Percentiles rank a stretch among this genome's conserved stretches.
Conservation (phyloP, 345 rosid genomes). For the Moricandia arvensis region DNA sequence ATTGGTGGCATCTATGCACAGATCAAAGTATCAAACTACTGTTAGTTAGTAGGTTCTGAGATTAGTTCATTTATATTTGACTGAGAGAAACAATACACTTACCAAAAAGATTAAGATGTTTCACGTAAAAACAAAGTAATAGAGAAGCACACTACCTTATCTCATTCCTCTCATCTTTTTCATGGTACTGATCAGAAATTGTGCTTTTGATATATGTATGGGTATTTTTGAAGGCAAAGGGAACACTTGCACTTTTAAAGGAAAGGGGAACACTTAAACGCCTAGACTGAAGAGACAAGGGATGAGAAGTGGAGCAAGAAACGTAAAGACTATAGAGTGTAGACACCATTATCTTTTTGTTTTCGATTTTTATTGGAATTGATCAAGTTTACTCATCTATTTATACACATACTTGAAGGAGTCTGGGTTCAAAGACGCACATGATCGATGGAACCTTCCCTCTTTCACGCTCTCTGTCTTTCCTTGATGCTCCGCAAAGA, state of each 20-base stretch:
- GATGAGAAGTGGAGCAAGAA: neutral
- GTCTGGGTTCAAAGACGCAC: neutral
- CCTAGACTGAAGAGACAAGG: neutral
- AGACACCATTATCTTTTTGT: constrained; percentile 1
- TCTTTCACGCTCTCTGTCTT: neutral
- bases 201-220: neutral
- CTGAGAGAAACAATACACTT: neutral
- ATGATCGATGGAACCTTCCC: neutral
- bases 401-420: neutral
- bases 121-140: neutral
- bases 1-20: neutral
- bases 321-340: neutral
- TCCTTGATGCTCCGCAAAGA: neutral
- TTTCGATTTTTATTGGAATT: neutral
- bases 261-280: neutral
- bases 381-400: neutral
- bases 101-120: neutral
- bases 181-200: neutral
- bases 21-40: neutral
- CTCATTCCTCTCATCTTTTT: neutral
- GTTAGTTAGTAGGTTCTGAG: neutral
- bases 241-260: neutral
- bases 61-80: neutral
- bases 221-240: neutral
- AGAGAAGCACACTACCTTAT: neutral